phyloP scores from a whole-genome alignment of 192 early-diverging fungal species.

The Podila epigama region DNA sequence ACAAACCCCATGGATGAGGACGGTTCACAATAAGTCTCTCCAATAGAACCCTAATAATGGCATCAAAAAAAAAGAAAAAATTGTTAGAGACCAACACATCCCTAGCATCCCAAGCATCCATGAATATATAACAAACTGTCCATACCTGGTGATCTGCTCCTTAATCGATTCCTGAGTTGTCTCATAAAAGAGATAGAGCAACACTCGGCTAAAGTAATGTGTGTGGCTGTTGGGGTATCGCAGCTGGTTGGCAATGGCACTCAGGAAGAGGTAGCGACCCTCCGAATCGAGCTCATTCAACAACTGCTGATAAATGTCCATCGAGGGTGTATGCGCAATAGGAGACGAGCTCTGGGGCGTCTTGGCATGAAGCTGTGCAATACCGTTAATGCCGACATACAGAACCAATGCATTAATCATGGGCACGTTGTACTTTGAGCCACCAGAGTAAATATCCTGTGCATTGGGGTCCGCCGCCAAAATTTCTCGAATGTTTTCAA shows the following conservation, averaged over 20 bases:
- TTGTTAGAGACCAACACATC: neutral
- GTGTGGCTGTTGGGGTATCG: constrained; percentile 98
- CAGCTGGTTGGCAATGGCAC: constrained; percentile 95
- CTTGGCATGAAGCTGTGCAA: constrained; percentile 55
- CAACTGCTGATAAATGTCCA: constrained; percentile 87
- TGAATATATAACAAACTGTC: neutral
- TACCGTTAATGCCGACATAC: constrained; percentile 84
- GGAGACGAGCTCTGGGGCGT: constrained; percentile 49
- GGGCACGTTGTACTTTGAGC: constrained; percentile 76
- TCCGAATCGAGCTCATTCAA: constrained; percentile 79
- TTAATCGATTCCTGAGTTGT: constrained; percentile 80
- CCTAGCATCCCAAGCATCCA: neutral
- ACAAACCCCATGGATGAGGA: constrained; percentile 96
- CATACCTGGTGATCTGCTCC: constrained; percentile 90
- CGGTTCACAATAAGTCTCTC: constrained; percentile 96
- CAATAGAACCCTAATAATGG: constrained; percentile 77
- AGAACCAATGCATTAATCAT: constrained; percentile 89
- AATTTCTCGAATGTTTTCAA: constrained; percentile 61
- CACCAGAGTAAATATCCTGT: constrained; percentile 44
- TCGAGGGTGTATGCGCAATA: constrained; percentile 69
- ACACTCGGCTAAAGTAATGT: constrained; percentile 88
- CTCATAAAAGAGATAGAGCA: constrained; percentile 89
- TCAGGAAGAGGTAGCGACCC: constrained; percentile 89
- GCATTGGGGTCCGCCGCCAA: constrained; percentile 52
- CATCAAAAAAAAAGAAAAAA: neutral